Conservation (phyloP, 176 grass and related monocot genomes). For the Leersia perrieri region DNA sequence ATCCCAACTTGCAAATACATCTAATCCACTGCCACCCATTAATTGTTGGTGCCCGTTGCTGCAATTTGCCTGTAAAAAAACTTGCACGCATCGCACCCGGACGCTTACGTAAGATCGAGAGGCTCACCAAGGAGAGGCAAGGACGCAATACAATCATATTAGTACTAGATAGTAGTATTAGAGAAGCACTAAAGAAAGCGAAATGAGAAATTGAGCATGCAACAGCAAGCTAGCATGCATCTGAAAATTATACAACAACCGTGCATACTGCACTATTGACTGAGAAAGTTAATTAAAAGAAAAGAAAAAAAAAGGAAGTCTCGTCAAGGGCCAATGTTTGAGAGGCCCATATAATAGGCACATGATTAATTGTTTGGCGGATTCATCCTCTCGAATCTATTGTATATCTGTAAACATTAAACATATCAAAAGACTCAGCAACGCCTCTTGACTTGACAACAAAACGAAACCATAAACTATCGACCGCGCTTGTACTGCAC, state of each 20-base stretch:
- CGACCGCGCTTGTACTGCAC: conserved; percentile 8
- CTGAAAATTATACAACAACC: not conserved
- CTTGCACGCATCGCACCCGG: conserved; percentile 5
- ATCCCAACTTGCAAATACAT: conserved; percentile 40
- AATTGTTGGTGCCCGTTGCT: conserved; percentile 13
- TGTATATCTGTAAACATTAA: conserved; percentile 41
- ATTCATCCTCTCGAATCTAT: conserved; percentile 41
- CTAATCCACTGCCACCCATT: conserved; percentile 32
- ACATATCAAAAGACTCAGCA: conserved; percentile 47
- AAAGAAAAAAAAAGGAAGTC: no score
- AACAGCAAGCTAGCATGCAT: not conserved
- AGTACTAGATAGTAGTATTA: conserved; percentile 3
- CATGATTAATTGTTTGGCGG: conserved; percentile 22
- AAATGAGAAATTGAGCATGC: not conserved
- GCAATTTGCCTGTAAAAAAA: conserved; percentile 41
- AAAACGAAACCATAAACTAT: conserved; percentile 40
- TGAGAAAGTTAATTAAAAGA: not conserved
- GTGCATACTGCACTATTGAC: not conserved
- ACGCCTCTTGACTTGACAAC: conserved; percentile 36
- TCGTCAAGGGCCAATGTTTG: not conserved
- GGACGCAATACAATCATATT: not conserved
- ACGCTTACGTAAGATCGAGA: not conserved
- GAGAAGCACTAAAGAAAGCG: not conserved
- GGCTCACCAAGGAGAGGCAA: not conserved
- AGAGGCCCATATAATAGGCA: conserved; percentile 4